Conservation (phyloP, 139 green algal genomes). For the Pycnococcus provasolii region DNA sequence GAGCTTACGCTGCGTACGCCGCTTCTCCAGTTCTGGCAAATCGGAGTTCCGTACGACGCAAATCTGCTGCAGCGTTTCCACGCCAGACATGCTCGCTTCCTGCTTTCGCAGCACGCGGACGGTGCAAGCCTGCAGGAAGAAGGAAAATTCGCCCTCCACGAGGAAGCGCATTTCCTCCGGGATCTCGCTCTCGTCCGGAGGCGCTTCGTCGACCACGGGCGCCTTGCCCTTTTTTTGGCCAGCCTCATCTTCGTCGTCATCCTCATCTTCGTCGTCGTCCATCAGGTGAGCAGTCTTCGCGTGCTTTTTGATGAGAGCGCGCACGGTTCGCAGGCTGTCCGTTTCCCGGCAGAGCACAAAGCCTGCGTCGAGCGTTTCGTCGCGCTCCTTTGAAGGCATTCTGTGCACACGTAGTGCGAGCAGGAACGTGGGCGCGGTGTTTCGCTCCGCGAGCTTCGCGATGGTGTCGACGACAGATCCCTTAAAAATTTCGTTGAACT, state of each 20-base stretch:
- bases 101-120: not conserved
- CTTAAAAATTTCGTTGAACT: not conserved
- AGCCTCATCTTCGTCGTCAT: not conserved
- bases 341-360: not conserved
- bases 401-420: not conserved
- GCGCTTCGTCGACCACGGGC: not conserved
- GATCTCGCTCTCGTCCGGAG: not conserved
- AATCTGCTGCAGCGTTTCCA: not conserved
- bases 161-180: not conserved
- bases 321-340: not conserved
- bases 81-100: not conserved
- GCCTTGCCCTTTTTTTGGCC: too few relatives aligned
- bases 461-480: not conserved
- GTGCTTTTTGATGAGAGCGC: not conserved
- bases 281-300: not conserved
- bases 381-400: not conserved
- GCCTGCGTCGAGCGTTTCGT: not conserved
- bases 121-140: constrained; percentile 1
- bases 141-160: not conserved
- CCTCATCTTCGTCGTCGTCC: not conserved
- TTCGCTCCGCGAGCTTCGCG: not conserved
- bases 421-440: not conserved
- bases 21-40: not conserved
- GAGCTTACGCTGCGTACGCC: too few relatives aligned
- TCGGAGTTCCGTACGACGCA: not conserved